Conservation (phyloP, 345 rosid species). For the Draba incana region DNA sequence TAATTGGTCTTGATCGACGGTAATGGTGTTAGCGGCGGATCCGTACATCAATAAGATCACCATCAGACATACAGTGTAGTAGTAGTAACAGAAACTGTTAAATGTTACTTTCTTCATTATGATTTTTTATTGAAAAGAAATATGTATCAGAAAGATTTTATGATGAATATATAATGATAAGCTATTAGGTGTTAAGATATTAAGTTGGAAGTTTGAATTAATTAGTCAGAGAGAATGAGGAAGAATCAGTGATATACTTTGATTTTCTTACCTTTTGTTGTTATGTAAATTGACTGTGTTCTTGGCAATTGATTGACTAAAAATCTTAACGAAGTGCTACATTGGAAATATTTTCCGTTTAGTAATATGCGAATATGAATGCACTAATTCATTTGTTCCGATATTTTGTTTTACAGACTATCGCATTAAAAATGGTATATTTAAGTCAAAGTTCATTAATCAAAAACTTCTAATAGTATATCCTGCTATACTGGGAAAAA, state of each 20-base stretch:
- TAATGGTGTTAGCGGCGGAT: not conserved
- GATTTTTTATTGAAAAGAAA: not conserved
- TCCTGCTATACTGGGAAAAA: too few species aligned
- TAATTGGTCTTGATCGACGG: slow-evolving; percentile 14
- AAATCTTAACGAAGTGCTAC: not conserved
- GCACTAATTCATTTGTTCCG: too few species aligned
- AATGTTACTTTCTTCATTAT: not conserved
- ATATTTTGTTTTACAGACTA: too few species aligned
- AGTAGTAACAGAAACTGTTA: not conserved
- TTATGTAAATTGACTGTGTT: not conserved
- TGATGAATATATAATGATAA: not conserved
- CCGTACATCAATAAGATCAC: not conserved
- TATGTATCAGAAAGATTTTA: not conserved
- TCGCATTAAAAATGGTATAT: too few species aligned
- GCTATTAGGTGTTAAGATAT: slow-evolving; percentile 2
- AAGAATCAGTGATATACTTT: not conserved
- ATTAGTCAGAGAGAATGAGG: not conserved
- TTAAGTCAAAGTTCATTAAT: too few species aligned
- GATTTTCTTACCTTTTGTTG: not conserved
- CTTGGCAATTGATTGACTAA: not conserved
- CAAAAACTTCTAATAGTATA: too few species aligned
- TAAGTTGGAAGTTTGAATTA: not conserved
- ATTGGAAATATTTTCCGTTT: not conserved
- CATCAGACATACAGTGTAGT: slow-evolving; percentile 8
- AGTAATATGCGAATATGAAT: not conserved